Evolutionary conservation across 192 early-diverging fungal species (phyloP), one percentile per base, ranked within the genome.

Genomic region (Rhizophagus clarus): DNA sequence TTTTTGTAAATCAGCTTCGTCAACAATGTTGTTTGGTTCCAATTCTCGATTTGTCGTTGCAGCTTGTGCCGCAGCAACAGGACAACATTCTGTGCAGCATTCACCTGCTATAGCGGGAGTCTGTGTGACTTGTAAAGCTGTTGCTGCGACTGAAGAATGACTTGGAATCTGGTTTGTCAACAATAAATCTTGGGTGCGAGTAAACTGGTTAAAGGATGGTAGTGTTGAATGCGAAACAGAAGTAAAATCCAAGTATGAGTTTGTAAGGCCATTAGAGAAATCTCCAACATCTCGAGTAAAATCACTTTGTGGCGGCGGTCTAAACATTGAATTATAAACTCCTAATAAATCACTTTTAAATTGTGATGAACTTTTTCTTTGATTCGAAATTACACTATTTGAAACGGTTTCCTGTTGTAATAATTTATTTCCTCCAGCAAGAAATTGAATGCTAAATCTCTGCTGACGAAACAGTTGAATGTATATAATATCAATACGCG

Each of bases 1-100:
- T 42, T 28, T 79, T 17, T 69, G 62, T 29, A 75, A 67, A 32
- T 76, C 42, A 22, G 32, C 29, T 61, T 4, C 32, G 26, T 6
- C 34, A 45, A 29, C 26, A 7, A 11, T 40, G 62, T 47, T 51
- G 9, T 37, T 28, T 15, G 45, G 31, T 20, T 73, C 51, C n/a
- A 60, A 31, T 26, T 37, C 29, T 66, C 72, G 24, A 22, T 77
- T 70, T 15, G 74, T 34, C 14, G 37, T 62, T 31, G 76, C 61
- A 56, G 66, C 67, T 80, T 61, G 14, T 14, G 72, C 77, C 10
- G 83, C 83, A 60, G 81, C 81, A 28, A 74, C 56, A 11, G 84
- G 84, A 81, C 84, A 85, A 61, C 84, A 85, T 17, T 81, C 80
- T 15, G 61, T 79, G 76, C 84, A 85, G 34, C 84, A 85, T 42